Conservation (phyloP, 768 basidiomycete species). For the Tephrocybe sp. region DNA sequence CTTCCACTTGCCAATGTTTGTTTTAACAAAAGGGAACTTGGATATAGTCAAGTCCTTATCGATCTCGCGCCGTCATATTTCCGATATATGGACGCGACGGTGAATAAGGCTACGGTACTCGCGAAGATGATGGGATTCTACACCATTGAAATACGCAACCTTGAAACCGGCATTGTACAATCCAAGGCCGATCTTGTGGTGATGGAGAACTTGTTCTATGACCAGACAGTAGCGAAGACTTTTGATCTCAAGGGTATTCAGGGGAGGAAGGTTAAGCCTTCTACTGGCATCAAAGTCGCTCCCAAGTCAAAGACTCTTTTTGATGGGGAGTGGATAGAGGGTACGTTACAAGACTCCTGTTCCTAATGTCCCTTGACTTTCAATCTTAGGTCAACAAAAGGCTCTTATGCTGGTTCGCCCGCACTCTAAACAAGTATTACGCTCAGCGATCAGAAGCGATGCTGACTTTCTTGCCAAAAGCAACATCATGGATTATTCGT, state of each 20-base stretch:
- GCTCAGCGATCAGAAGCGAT: slow-evolving; percentile 67
- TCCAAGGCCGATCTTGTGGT: slow-evolving; percentile 75
- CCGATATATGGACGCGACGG: slow-evolving; percentile 70
- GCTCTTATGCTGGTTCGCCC: slow-evolving; percentile 66
- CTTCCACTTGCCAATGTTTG: slow-evolving; percentile 4
- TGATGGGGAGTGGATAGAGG: slow-evolving; percentile 87
- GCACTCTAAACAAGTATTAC: slow-evolving; percentile 70
- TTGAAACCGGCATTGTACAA: slow-evolving; percentile 64
- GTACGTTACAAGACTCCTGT: slow-evolving; percentile 29
- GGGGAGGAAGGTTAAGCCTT: slow-evolving; percentile 65
- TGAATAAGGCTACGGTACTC: slow-evolving; percentile 64
- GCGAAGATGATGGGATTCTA: slow-evolving; percentile 85
- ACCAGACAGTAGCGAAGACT: slow-evolving; percentile 62
- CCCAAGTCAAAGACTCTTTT: slow-evolving; percentile 59
- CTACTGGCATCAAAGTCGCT: slow-evolving; percentile 30
- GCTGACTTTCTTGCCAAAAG: slow-evolving; percentile 72
- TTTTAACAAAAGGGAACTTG: slow-evolving; percentile 3
- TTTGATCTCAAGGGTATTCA: slow-evolving; percentile 88
- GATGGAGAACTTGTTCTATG: slow-evolving; percentile 85
- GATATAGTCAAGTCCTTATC: slow-evolving; percentile 67
- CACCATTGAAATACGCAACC: slow-evolving; percentile 72
- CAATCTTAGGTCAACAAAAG: slow-evolving; percentile 56
- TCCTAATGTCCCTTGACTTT: neutral
- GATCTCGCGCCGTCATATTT: slow-evolving; percentile 82
- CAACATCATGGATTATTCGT: slow-evolving; percentile 91